Evolutionary conservation across 352 stramenopile species (phyloP).

Genomic region (Blastocystis sp.): DNA sequence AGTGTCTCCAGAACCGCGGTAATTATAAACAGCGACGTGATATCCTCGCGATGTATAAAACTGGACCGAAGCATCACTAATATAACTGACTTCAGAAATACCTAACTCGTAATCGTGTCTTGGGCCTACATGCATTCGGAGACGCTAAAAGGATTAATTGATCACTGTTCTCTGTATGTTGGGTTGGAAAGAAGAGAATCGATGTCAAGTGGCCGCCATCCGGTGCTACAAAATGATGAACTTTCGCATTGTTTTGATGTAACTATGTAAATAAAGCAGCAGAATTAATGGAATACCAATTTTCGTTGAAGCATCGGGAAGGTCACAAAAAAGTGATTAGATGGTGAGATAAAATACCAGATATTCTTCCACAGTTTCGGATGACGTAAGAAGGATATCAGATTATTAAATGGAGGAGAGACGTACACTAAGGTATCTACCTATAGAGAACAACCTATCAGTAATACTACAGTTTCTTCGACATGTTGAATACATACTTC

Average conservation of each 20-base stretch:
- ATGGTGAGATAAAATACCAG: neutral
- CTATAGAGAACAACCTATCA: neutral
- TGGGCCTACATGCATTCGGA: conserved; percentile 2
- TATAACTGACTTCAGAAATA: neutral
- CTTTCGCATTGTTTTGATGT: neutral
- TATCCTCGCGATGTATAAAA: conserved; percentile 33
- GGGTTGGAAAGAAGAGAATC: neutral
- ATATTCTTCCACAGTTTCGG: conserved; percentile 1
- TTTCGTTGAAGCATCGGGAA: conserved; percentile 31
- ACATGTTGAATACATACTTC: neutral
- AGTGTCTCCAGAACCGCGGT: neutral
- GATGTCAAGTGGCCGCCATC: neutral
- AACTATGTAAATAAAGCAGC: neutral
- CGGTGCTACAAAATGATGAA: neutral
- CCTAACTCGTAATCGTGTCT: neutral
- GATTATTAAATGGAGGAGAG: neutral
- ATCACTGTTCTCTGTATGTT: no score
- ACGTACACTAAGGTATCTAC: conserved; percentile 8
- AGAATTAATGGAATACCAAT: neutral
- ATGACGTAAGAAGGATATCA: neutral
- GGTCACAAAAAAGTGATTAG: conserved; percentile 36
- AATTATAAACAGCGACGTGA: conserved; percentile 24
- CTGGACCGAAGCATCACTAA: neutral
- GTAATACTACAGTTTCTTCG: neutral
- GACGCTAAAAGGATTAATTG: conserved; percentile 11